phyloP scores from a whole-genome alignment of 2,329 filamentous ascomycete genomes.

The Exophiala calicioides region DNA sequence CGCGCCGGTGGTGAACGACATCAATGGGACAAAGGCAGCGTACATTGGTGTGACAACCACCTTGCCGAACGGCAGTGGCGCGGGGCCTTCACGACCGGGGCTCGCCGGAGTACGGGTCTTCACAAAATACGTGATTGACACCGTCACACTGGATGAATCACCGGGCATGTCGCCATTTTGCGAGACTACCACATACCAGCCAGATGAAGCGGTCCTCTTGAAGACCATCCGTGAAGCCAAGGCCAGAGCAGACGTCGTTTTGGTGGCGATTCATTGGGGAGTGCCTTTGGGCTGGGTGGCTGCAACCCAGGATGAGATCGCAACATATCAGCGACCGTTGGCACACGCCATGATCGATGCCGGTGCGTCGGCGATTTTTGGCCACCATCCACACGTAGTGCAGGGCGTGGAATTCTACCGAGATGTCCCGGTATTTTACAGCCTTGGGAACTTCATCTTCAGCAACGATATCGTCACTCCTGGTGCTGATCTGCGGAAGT shows the following conservation, averaged over 20 bases:
- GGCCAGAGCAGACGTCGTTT: slow-evolving; percentile 9
- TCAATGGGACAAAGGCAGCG: slow-evolving; percentile 7
- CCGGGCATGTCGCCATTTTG: slow-evolving; percentile 11
- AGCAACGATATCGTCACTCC: slow-evolving; percentile 15
- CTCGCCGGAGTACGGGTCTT: slow-evolving; percentile 15
- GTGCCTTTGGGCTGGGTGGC: slow-evolving; percentile 12
- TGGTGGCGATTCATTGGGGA: slow-evolving; percentile 16
- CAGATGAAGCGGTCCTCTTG: slow-evolving; percentile 12
- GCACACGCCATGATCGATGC: slow-evolving; percentile 14
- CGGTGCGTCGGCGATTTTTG: slow-evolving; percentile 12
- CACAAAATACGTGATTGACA: slow-evolving; percentile 14
- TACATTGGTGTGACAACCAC: slow-evolving; percentile 15
- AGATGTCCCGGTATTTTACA: slow-evolving; percentile 11
- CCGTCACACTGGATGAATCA: slow-evolving; percentile 12
- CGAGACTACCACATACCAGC: slow-evolving; percentile 14
- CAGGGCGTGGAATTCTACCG: slow-evolving; percentile 12
- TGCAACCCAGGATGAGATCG: slow-evolving; percentile 11
- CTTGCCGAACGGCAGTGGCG: slow-evolving; percentile 12
- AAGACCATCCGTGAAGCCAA: slow-evolving; percentile 8
- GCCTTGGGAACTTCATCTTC: slow-evolving; percentile 15
- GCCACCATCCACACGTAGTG: slow-evolving; percentile 16
- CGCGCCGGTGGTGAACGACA: slow-evolving; percentile 1
- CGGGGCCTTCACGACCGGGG: slow-evolving; percentile 2
- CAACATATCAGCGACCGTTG: slow-evolving; percentile 12
- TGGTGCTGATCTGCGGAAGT: not conserved